Evolutionary conservation across 2,329 filamentous ascomycete species (phyloP).

Genomic region (Curvularia spicifera): DNA sequence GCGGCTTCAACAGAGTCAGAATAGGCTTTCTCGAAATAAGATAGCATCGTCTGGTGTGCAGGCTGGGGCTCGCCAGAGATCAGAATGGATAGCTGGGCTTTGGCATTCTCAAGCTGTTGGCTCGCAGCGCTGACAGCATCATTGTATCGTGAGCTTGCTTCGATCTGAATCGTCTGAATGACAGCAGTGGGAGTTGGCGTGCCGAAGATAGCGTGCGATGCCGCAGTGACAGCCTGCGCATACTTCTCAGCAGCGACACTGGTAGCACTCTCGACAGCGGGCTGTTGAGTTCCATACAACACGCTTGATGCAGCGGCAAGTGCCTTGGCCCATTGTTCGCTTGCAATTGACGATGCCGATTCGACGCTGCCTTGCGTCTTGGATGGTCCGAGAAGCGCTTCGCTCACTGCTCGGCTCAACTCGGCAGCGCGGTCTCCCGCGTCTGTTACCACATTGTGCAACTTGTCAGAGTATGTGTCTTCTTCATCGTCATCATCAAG

Average conservation of each 20-base stretch:
- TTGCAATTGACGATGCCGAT: slow-evolving; percentile 60
- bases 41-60: slow-evolving; percentile 70
- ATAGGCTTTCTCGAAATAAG: slow-evolving; percentile 72
- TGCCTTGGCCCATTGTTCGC: slow-evolving; percentile 63
- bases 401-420: slow-evolving; percentile 62
- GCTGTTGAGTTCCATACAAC: slow-evolving; percentile 59
- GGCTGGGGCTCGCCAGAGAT: slow-evolving; percentile 73
- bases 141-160: slow-evolving; percentile 64
- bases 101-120: slow-evolving; percentile 70
- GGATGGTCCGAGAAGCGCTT: slow-evolving; percentile 58
- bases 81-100: slow-evolving; percentile 70
- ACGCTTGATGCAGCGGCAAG: slow-evolving; percentile 63
- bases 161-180: slow-evolving; percentile 56
- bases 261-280: slow-evolving; percentile 53
- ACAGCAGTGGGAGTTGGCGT: slow-evolving; percentile 56
- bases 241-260: slow-evolving; percentile 63
- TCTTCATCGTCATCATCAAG: slow-evolving; percentile 57
- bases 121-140: slow-evolving; percentile 70
- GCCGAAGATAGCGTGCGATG: slow-evolving; percentile 63
- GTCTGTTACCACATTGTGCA: slow-evolving; percentile 59
- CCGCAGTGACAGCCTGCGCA: slow-evolving; percentile 64
- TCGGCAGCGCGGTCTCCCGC: slow-evolving; percentile 61
- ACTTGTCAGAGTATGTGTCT: slow-evolving; percentile 57
- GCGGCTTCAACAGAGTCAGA: slow-evolving; percentile 69
- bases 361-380: slow-evolving; percentile 57